Evolutionary conservation across 1,284 basidiomycete species (phyloP).

Genomic region (Wolfiporia cocos): DNA sequence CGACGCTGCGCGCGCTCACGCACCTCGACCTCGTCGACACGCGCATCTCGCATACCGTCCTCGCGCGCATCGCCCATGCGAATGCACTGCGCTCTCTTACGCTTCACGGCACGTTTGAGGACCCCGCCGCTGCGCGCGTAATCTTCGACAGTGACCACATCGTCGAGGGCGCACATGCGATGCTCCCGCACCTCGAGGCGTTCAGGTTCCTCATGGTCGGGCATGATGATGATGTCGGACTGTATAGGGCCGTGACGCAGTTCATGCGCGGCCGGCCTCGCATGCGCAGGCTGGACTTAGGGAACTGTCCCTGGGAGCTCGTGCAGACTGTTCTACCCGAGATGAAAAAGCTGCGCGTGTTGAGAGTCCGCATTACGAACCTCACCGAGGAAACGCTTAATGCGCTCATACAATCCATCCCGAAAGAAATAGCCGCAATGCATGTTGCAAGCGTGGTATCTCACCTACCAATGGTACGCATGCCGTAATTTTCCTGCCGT

Average conservation of each 20-base stretch:
- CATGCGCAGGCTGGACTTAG: constrained; percentile 51
- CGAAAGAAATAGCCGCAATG: constrained; percentile 45
- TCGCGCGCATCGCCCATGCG: constrained; percentile 55
- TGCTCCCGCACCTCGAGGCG: constrained; percentile 52
- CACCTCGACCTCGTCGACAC: constrained; percentile 65
- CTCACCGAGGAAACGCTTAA: constrained; percentile 32
- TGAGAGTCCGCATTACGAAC: constrained; percentile 49
- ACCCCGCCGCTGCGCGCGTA: constrained; percentile 47
- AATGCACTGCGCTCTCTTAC: constrained; percentile 53
- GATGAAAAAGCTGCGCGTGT: constrained; percentile 41
- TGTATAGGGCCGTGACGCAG: constrained; percentile 48
- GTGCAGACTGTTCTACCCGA: constrained; percentile 44
- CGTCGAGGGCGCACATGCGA: constrained; percentile 48
- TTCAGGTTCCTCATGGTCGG: constrained; percentile 60
- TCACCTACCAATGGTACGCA: constrained; percentile 41
- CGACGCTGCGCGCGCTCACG: constrained; percentile 55
- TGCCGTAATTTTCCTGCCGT: too few relatives aligned
- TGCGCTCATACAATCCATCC: constrained; percentile 38
- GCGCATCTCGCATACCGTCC: constrained; percentile 53
- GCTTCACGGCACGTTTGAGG: constrained; percentile 57
- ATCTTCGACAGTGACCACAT: constrained; percentile 60
- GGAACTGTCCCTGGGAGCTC: constrained; percentile 58
- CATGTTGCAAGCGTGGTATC: constrained; percentile 44
- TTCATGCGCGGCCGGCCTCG: constrained; percentile 43
- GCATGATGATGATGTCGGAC: constrained; percentile 46